Conservation (phyloP, 768 basidiomycete species). For the Serendipita vermifera region DNA sequence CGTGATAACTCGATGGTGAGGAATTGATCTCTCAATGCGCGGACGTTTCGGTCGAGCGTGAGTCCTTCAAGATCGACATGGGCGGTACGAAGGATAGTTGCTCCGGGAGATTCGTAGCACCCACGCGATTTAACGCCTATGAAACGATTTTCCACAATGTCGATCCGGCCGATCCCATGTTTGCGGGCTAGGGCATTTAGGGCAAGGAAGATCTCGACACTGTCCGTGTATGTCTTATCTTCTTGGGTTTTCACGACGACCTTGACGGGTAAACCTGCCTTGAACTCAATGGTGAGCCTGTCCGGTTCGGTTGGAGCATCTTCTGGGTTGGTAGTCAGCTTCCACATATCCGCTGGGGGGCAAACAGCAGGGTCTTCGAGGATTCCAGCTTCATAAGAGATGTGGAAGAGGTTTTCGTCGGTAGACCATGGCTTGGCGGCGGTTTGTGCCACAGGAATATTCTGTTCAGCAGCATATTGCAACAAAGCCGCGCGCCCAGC, state of each 20-base stretch:
- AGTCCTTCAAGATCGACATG: slow-evolving; percentile 96
- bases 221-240: slow-evolving; percentile 63
- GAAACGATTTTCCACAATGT: slow-evolving; percentile 99
- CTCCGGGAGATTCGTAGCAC: slow-evolving; percentile 98
- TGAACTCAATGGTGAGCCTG: slow-evolving; percentile 73
- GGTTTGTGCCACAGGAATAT: slow-evolving; percentile 91
- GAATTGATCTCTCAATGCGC: slow-evolving; percentile 88
- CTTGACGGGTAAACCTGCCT: slow-evolving; percentile 73
- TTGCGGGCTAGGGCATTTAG: slow-evolving; percentile 87
- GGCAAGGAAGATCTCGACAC: slow-evolving; percentile 83
- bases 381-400: slow-evolving; percentile 98
- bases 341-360: slow-evolving; percentile 98
- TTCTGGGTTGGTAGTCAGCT: slow-evolving; percentile 76
- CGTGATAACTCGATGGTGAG: slow-evolving; percentile 78
- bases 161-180: slow-evolving; percentile 93
- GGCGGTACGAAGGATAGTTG: slow-evolving; percentile 87
- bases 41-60: slow-evolving; percentile 94
- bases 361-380: slow-evolving; percentile 93
- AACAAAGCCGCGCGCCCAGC: slow-evolving; percentile 90
- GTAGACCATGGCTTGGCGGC: slow-evolving; percentile 98
- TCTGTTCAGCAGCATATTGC: slow-evolving; percentile 71
- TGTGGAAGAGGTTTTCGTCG: slow-evolving; percentile 99
- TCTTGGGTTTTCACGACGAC: slow-evolving; percentile 44
- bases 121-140: slow-evolving; percentile 98
- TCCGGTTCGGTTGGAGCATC: slow-evolving; percentile 70